A percentile compares a stretch with the other conserved stretches of the same genome.
Evolutionary conservation across 768 basidiomycete genomes (phyloP).

Genomic region (Leccinellum albellum): DNA sequence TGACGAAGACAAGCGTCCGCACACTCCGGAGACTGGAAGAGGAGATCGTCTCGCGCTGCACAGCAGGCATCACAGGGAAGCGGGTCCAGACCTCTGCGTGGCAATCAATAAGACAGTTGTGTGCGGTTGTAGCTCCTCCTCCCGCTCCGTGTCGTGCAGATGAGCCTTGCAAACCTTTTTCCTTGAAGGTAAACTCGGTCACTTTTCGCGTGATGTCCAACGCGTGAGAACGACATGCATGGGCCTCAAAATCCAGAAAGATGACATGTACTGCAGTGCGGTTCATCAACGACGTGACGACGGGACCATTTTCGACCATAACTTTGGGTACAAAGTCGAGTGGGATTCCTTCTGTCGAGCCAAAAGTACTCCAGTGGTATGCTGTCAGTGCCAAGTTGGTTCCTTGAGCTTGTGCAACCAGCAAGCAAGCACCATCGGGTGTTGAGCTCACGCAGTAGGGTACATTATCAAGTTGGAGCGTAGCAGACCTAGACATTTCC

Average conservation of each 20-base stretch:
- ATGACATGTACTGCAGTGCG: constrained; percentile 43
- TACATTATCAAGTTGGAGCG: constrained; percentile 34
- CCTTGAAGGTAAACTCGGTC: constrained; percentile 54
- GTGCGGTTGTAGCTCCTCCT: constrained; percentile 21
- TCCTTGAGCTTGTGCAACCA: constrained; percentile 30
- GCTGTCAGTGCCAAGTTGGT: constrained; percentile 28
- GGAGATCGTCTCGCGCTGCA: constrained; percentile 42
- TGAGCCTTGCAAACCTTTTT: constrained; percentile 30
- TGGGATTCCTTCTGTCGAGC: constrained; percentile 43
- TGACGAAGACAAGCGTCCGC: constrained; percentile 43
- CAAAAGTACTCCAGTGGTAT: constrained; percentile 58
- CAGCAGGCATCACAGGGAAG: constrained; percentile 54
- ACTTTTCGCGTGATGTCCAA: constrained; percentile 52
- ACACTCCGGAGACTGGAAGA: constrained; percentile 31
- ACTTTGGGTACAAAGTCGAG: constrained; percentile 33
- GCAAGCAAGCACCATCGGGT: constrained; percentile 53
- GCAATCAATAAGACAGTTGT: constrained; percentile 54
- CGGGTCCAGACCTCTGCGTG: constrained; percentile 57
- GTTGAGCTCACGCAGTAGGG: constrained; percentile 39
- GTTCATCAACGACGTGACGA: constrained; percentile 44
- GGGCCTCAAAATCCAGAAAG: constrained; percentile 32
- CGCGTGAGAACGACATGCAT: constrained; percentile 38
- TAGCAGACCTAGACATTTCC: constrained; percentile 38
- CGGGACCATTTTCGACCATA: constrained; percentile 18
- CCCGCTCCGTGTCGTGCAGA: constrained; percentile 8